These are phyloP conservation scores for Moesziomyces sp. DNA, from an alignment of 1,284 basidiomycete genomes.

Conservation along the genomic window DNA sequence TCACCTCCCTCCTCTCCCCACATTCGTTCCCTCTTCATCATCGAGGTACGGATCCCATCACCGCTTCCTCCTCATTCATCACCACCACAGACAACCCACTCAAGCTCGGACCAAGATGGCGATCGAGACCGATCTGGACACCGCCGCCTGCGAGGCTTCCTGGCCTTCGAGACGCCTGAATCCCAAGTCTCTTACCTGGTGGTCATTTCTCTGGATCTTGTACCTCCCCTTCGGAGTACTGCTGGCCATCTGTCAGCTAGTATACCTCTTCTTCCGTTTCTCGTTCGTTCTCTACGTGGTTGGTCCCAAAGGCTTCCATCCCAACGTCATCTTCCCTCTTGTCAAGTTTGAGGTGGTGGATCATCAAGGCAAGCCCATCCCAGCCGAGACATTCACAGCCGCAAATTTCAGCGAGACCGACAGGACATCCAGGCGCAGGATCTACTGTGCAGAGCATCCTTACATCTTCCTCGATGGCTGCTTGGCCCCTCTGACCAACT, in stretches of 20 bases:
- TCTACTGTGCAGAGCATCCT: constrained; percentile 34
- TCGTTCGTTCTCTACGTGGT: constrained; percentile 7
- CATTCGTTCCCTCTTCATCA: too few species aligned
- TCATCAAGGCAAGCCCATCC: constrained; percentile 13
- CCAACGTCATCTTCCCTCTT: constrained; percentile 14
- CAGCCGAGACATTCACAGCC: constrained; percentile 14
- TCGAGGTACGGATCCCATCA: not conserved
- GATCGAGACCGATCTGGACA: constrained; percentile 29
- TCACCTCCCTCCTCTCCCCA: too few species aligned
- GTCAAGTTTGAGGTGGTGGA: constrained; percentile 25
- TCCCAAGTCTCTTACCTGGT: constrained; percentile 26
- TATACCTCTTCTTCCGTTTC: constrained; percentile 11
- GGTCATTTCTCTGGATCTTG: constrained; percentile 25
- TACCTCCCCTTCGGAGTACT: constrained; percentile 21
- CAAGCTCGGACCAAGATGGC: constrained; percentile 18
- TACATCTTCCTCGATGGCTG: constrained; percentile 32
- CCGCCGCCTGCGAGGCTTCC: constrained; percentile 33
- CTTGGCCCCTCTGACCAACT: constrained; percentile 19
- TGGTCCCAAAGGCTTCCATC: constrained; percentile 21
- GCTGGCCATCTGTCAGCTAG: constrained; percentile 13
- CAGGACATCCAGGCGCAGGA: constrained; percentile 10
- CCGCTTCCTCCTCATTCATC: not conserved
- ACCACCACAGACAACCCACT: not conserved
- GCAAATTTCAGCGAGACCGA: constrained; percentile 5
- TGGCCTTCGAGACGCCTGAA: constrained; percentile 33